These are phyloP conservation scores for Linum lewisii DNA, from an alignment of 345 rosid species.

Conservation along the genomic window DNA sequence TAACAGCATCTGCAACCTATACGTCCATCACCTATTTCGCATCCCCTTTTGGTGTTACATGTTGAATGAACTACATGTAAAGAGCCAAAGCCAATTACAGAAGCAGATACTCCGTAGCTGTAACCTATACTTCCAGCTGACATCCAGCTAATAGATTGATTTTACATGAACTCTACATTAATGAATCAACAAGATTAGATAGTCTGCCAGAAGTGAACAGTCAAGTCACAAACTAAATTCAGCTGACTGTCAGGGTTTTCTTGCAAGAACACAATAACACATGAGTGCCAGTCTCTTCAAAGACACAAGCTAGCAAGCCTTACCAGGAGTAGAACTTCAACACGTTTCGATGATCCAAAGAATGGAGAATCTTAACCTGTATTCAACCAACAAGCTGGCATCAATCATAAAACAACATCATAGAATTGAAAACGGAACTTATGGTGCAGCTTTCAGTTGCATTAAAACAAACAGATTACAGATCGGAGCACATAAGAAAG, in stretches of 20 bases:
- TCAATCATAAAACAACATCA: not conserved
- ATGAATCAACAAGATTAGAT: constrained; percentile 4
- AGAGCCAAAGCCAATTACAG: not conserved
- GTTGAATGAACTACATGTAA: constrained; percentile 43
- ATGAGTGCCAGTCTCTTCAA: not conserved
- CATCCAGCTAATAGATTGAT: not conserved
- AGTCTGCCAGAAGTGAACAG: not conserved
- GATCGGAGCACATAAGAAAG: not conserved
- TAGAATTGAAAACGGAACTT: not conserved
- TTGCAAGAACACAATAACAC: not conserved
- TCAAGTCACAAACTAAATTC: not conserved
- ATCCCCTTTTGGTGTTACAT: constrained; percentile 24
- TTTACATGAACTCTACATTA: constrained; percentile 58
- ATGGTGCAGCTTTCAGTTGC: not conserved
- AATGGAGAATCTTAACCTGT: constrained; percentile 91
- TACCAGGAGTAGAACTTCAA: constrained; percentile 86
- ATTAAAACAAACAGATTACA: not conserved
- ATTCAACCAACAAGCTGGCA: constrained; percentile 3
- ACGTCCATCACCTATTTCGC: too few relatives aligned
- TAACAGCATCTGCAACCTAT: too few relatives aligned
- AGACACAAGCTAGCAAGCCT: constrained; percentile 4
- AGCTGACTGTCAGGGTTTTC: not conserved
- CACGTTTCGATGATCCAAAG: constrained; percentile 70
- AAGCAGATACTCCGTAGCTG: not conserved
- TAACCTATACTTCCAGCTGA: not conserved